Evolutionary conservation across 306 rosid genomes (phyloP).

Genomic region (Fragaria vesca): DNA sequence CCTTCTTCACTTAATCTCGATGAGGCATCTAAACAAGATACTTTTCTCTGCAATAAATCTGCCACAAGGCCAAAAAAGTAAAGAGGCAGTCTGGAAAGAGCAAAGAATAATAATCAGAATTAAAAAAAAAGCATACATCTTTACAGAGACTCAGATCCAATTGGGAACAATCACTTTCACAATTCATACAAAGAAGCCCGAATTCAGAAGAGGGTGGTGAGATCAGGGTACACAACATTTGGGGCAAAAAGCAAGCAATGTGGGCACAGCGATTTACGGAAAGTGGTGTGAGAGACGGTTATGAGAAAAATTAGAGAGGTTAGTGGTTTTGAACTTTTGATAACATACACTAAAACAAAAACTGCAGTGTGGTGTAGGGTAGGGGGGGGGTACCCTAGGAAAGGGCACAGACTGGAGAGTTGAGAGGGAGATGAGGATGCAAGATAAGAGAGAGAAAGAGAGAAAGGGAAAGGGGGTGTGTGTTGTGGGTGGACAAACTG

Average conservation of each 20-base stretch:
- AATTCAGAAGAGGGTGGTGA: constrained; percentile 38
- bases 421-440: constrained; percentile 25
- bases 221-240: constrained; percentile 4
- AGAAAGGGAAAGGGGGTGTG: neutral
- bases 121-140: constrained; percentile 46
- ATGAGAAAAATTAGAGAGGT: constrained; percentile 19
- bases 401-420: constrained; percentile 40
- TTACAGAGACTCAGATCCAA: constrained; percentile 72
- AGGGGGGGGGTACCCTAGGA: constrained; percentile 47
- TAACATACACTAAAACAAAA: constrained; percentile 20
- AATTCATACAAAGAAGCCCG: constrained; percentile 30
- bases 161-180: constrained; percentile 18
- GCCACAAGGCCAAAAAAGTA: constrained; percentile 45
- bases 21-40: constrained; percentile 48
- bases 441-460: constrained; percentile 34
- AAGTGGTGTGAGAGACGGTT: constrained; percentile 27
- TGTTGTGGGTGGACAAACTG: constrained; percentile 42
- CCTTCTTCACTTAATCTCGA: neutral
- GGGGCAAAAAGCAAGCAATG: neutral
- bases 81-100: constrained; percentile 37
- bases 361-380: constrained; percentile 3
- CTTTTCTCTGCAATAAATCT: constrained; percentile 68
- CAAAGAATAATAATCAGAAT: constrained; percentile 29
- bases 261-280: constrained; percentile 26
- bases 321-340: constrained; percentile 26